Conservation (phyloP, 208 protist genomes). For the Trichomonas gallinae region DNA sequence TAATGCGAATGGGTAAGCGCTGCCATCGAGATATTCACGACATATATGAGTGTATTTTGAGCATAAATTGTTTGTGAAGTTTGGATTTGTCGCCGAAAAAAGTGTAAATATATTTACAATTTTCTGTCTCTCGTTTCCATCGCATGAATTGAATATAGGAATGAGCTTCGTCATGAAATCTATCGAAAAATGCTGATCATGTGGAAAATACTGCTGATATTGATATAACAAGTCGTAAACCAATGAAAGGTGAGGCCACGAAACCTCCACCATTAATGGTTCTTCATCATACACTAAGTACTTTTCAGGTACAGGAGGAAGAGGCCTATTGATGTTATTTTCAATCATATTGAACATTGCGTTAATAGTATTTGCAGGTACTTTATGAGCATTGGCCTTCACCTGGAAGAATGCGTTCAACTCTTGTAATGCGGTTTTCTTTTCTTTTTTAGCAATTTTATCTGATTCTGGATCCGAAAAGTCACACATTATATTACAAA, state of each 20-base stretch:
- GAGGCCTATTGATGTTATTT: neutral
- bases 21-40: neutral
- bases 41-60: neutral
- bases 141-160: neutral
- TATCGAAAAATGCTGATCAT: neutral
- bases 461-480: neutral
- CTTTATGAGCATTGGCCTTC: neutral
- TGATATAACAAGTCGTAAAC: neutral
- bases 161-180: neutral
- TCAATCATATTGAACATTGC: neutral
- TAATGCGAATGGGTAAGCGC: neutral
- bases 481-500: neutral
- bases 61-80: neutral
- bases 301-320: neutral
- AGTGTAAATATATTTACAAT: neutral
- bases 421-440: neutral
- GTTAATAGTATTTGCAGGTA: neutral
- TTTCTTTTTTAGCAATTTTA: neutral
- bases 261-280: neutral
- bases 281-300: neutral
- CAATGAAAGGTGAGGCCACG: neutral
- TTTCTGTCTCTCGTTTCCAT: neutral
- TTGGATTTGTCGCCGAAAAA: neutral
- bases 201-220: neutral
- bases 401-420: neutral